Base-by-base conservation (phyloP, 768 basidiomycete genomes). In the Amanita inopinata region DNA sequence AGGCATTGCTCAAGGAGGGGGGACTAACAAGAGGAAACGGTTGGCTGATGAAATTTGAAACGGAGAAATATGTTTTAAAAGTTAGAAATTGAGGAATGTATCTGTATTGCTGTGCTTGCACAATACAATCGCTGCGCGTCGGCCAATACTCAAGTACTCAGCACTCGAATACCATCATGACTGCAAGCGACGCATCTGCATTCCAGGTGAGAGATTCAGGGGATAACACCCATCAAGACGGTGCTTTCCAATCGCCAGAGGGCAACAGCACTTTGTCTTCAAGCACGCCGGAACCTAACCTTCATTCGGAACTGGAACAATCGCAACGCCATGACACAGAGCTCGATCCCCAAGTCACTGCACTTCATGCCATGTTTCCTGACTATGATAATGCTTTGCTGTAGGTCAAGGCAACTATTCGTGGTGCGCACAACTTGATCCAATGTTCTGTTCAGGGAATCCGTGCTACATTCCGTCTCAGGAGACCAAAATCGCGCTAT, bases 321-420 rank as follows among this genome's bases (percentile, higher is more conserved):
- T 15, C 38, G 8, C 44, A 30, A 24, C 46, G 19, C 42, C 46
- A 42, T 37, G 37, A 40, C 33, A 38, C 47, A 31, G 56, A 60
- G 38, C 52, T 43, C 15, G 66, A 81, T 59, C 71, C 77, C 1
- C 62, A 66, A n/a, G 59, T 83, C 33, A 64, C 70, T 7, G 61
- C 64, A 0, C 64, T 88, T 35, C 73, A 70, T 34, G 72, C 69
- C 5, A 80, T 88, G 70, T 89, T 89, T 57, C 86, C 86, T 4
- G 80, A 82, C 58, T 87, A 86, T 51, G 86, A 90, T 47, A 73
- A 79, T 38, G 54, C 67, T n/a, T 64, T 88, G 38, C 61, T 90
- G 79, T 82, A 53, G 38, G 76, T 67, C 20, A 6, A 17, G 3
- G 33, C 17, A n/a, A n/a, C n/a, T n/a, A n/a, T n/a, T 46, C 22